Evolutionary conservation across 2,329 filamentous ascomycete species (phyloP).

Genomic region (Pestalotiopsis sp.): DNA sequence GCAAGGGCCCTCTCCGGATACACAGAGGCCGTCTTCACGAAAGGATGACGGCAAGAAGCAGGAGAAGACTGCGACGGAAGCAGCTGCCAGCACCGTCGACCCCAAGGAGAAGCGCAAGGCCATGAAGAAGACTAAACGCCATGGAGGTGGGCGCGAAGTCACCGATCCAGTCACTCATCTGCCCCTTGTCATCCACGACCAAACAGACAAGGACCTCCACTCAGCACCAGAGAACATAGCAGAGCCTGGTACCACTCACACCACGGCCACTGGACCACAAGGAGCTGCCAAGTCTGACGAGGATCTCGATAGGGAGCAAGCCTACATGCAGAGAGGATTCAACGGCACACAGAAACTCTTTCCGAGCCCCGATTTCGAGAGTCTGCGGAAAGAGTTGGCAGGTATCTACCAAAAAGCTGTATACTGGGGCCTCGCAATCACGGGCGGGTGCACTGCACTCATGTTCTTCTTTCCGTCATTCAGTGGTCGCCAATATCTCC

Average conservation of each 20-base stretch:
- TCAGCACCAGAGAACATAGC: constrained; percentile 38
- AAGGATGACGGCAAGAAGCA: constrained; percentile 24
- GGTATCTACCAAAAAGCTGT: constrained; percentile 36
- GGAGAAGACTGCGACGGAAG: constrained; percentile 36
- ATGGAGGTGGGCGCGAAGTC: constrained; percentile 60
- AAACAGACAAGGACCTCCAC: constrained; percentile 63
- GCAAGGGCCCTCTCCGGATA: constrained; percentile 13
- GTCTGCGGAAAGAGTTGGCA: constrained; percentile 36
- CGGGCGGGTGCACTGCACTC: constrained; percentile 29
- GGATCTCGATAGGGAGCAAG: constrained; percentile 38
- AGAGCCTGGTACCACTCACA: constrained; percentile 36
- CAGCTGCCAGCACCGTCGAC: constrained; percentile 39
- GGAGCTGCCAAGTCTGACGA: constrained; percentile 42
- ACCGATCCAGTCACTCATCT: constrained; percentile 76
- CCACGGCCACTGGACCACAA: constrained; percentile 39
- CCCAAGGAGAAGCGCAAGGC: constrained; percentile 50
- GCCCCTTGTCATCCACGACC: constrained; percentile 69
- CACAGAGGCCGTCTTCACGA: constrained; percentile 2
- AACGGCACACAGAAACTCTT: constrained; percentile 47
- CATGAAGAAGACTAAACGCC: constrained; percentile 46
- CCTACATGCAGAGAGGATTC: constrained; percentile 38
- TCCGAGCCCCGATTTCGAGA: constrained; percentile 50
- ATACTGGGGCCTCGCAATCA: constrained; percentile 36
- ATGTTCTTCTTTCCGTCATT: constrained; percentile 26
- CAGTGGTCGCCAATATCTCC: constrained; percentile 17